A percentile compares a stretch with the other conserved stretches of the same genome.
These are phyloP conservation scores for Metschnikowia baotianmanensis DNA, from an alignment of 805 yeast genomes.

Conservation along the genomic window DNA sequence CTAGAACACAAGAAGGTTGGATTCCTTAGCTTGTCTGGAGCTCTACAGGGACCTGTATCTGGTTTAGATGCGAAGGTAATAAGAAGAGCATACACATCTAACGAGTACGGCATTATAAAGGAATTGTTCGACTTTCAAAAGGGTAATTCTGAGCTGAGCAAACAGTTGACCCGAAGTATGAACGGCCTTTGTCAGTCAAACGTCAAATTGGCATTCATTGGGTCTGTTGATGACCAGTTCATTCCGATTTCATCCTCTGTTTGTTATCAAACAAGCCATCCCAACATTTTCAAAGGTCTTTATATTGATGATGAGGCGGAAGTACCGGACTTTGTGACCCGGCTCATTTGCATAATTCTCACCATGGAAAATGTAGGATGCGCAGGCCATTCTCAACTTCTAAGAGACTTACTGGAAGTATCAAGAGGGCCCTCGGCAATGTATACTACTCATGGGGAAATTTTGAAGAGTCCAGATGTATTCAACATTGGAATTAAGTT, in stretches of 20 bases:
- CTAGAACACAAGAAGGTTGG: slow-evolving; percentile 26
- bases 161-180: slow-evolving; percentile 21
- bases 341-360: slow-evolving; percentile 27
- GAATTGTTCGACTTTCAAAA: slow-evolving; percentile 37
- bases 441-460: slow-evolving; percentile 24
- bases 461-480: slow-evolving; percentile 24
- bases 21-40: slow-evolving; percentile 37
- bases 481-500: slow-evolving; percentile 31
- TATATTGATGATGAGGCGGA: slow-evolving; percentile 19
- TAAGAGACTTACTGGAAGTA: slow-evolving; percentile 29
- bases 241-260: slow-evolving; percentile 36
- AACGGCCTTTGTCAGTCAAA: slow-evolving; percentile 21
- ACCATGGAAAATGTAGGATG: slow-evolving; percentile 37
- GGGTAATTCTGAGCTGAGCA: slow-evolving; percentile 18
- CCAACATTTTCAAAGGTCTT: slow-evolving; percentile 35
- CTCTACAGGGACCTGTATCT: slow-evolving; percentile 30
- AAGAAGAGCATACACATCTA: slow-evolving; percentile 34
- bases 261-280: slow-evolving; percentile 30
- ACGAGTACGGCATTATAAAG: slow-evolving; percentile 35
- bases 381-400: slow-evolving; percentile 28
- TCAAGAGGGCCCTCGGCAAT: slow-evolving; percentile 24
- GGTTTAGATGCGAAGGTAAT: slow-evolving; percentile 37
- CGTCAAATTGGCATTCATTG: slow-evolving; percentile 37
- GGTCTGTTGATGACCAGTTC: slow-evolving; percentile 34
- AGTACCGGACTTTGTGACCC: slow-evolving; percentile 29